Percentiles rank a stretch among this genome's conserved stretches.
These are phyloP conservation scores for Murraya paniculata DNA, from an alignment of 345 rosid genomes.

Conservation along the genomic window DNA sequence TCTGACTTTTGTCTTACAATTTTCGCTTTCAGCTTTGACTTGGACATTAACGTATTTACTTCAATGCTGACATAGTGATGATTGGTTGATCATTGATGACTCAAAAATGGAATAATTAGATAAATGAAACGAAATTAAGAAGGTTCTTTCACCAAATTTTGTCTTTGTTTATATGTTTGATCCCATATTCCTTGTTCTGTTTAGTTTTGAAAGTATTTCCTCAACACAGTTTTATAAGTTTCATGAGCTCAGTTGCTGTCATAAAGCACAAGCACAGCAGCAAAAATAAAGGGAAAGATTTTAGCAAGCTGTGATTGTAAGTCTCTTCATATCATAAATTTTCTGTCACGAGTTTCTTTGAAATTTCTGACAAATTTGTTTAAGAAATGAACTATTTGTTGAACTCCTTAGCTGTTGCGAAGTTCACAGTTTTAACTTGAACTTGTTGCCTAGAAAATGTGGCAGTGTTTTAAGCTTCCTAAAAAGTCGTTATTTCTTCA, in stretches of 20 bases:
- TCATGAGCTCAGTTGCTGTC: background rate
- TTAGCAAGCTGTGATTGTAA: background rate
- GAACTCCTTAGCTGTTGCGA: background rate
- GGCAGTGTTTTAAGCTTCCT: background rate
- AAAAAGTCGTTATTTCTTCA: constrained; percentile 2
- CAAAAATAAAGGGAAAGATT: background rate
- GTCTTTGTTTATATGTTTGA: background rate
- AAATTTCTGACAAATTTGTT: background rate
- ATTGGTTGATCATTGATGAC: background rate
- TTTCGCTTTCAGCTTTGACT: background rate
- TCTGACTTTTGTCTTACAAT: constrained; percentile 9
- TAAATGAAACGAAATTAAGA: background rate
- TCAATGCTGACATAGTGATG: background rate
- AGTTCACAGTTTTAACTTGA: background rate
- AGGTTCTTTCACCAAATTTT: background rate
- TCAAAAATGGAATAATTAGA: background rate
- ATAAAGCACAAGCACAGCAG: background rate
- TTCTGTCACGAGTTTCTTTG: constrained; percentile 1
- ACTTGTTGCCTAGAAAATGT: background rate
- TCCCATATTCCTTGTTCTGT: constrained; percentile 14
- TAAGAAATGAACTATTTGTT: background rate
- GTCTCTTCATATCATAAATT: background rate
- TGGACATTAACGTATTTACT: background rate
- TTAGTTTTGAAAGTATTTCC: background rate
- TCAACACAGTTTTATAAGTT: background rate